Conservation (phyloP, 805 yeast species). For the Komagataella phaffii region DNA sequence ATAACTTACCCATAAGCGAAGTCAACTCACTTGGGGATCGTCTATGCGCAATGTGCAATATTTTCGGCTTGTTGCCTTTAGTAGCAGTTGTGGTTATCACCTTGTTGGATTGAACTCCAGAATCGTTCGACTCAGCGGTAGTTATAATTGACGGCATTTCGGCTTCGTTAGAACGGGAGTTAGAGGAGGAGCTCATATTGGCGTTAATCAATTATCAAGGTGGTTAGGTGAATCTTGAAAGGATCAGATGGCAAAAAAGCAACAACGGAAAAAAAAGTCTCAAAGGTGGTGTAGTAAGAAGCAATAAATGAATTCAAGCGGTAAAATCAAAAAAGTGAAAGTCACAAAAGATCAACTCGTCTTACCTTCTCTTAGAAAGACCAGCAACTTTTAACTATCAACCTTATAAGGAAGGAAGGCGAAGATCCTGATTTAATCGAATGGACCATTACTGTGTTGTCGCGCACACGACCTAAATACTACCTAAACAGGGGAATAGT, state of each 20-base stretch:
- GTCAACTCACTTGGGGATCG: slow-evolving; percentile 94
- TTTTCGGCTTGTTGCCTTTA: slow-evolving; percentile 31
- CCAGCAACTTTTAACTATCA: background rate
- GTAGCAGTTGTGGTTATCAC: slow-evolving; percentile 15
- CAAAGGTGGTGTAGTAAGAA: background rate
- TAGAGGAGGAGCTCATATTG: background rate
- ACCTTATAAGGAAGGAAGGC: background rate
- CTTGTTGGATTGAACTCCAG: background rate
- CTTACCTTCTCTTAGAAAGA: background rate
- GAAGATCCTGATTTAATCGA: background rate
- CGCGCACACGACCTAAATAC: background rate
- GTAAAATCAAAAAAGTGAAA: background rate
- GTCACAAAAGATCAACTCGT: background rate
- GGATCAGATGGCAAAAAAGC: background rate
- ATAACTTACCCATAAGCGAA: slow-evolving; percentile 60
- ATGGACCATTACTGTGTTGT: background rate
- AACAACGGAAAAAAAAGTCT: background rate
- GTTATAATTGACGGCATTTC: background rate
- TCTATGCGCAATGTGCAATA: slow-evolving; percentile 90
- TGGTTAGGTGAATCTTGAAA: background rate
- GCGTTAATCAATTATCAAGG: background rate
- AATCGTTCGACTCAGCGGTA: background rate
- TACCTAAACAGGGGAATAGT: background rate
- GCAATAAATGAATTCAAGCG: background rate
- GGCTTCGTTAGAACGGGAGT: background rate